Evolutionary conservation across 2,329 filamentous ascomycete species (phyloP).

Genomic region (Drechslera avenae): DNA sequence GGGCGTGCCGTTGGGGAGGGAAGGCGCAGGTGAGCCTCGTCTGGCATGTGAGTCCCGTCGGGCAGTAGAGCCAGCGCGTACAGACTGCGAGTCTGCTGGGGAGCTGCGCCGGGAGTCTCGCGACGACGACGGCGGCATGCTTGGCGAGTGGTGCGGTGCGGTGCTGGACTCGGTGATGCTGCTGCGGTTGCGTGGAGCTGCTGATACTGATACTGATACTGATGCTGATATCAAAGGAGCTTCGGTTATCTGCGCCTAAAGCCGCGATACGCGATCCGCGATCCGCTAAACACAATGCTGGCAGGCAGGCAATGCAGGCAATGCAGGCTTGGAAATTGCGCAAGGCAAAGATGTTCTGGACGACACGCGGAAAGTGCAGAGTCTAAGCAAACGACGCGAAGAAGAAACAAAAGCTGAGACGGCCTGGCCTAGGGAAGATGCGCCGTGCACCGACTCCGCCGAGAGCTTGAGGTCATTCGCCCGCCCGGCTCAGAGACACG

Average conservation of each 20-base stretch:
- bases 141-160: too few species aligned
- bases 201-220: too few species aligned
- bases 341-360: background rate
- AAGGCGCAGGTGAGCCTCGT: constrained; percentile 62
- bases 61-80: constrained; percentile 60
- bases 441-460: constrained; percentile 18
- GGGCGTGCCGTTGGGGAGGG: constrained; percentile 50
- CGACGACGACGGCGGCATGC: constrained; percentile 34
- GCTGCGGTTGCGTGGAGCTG: too few species aligned
- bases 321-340: background rate
- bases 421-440: constrained; percentile 2
- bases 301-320: too few species aligned
- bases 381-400: constrained; percentile 8
- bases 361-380: background rate
- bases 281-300: constrained; percentile 4
- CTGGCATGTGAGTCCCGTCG: constrained; percentile 59
- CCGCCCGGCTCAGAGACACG: constrained; percentile 12
- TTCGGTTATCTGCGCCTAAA: constrained; percentile 32
- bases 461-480: constrained; percentile 36
- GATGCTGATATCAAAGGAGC: constrained; percentile 8
- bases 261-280: constrained; percentile 17
- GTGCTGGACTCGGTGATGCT: too few species aligned
- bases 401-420: constrained; percentile 13
- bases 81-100: constrained; percentile 45
- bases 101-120: constrained; percentile 34